These are phyloP conservation scores for Rhipidocladum racemiflorum DNA, from an alignment of 176 grass and related monocot species.

Conservation along the genomic window DNA sequence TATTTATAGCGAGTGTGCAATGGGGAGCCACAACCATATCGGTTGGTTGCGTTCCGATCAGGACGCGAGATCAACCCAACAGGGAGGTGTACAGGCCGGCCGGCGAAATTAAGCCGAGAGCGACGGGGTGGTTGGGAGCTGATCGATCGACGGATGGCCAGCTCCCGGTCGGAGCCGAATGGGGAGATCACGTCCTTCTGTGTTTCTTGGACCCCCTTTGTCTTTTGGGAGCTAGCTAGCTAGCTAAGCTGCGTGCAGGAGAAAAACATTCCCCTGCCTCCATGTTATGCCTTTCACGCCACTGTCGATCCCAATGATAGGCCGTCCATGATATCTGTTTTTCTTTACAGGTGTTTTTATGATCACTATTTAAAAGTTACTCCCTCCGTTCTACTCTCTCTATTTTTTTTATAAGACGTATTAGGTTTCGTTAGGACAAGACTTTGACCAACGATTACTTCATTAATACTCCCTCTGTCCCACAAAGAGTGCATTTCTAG, in stretches of 20 bases:
- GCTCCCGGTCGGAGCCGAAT: conserved; percentile 28
- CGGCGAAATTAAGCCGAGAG: conserved; percentile 28
- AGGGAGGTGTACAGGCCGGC: not conserved
- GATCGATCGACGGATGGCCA: not conserved
- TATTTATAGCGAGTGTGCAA: no score
- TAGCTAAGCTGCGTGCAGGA: not conserved
- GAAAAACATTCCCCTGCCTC: not conserved
- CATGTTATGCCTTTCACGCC: conserved; percentile 23
- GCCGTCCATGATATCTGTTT: not conserved
- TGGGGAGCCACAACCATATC: no score
- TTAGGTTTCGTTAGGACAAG: no score
- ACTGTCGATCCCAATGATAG: conserved; percentile 27
- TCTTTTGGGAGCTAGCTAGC: not conserved
- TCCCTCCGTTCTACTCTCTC: no score
- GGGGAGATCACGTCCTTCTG: conserved; percentile 14
- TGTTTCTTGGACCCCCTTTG: not conserved
- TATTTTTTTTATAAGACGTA: no score
- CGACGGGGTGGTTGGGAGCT: conserved; percentile 16
- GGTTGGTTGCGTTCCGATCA: no score
- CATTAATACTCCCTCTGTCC: no score
- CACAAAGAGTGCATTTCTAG: no score
- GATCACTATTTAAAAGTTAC: no score
- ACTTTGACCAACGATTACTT: no score
- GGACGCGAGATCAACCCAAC: no score
- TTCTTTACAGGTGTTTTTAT: no score